Percentiles rank a stretch among this genome's conserved stretches.
Evolutionary conservation across 805 yeast species (phyloP).

Genomic region (Candida silvicultrix): DNA sequence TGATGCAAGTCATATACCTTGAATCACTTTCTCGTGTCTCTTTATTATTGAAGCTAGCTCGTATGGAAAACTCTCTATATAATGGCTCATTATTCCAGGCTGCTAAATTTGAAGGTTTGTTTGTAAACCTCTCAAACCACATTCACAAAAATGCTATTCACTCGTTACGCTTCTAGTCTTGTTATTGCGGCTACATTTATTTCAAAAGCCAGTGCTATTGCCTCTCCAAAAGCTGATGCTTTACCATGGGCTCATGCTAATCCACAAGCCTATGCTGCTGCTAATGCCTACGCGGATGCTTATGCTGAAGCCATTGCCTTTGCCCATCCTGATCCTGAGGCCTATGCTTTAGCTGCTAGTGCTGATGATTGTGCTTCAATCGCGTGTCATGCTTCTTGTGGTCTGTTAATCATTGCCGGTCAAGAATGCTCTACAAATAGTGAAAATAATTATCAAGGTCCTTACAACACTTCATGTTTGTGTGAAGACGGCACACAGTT

Average conservation of each 20-base stretch:
- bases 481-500: slow-evolving; percentile 10
- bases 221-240: background rate
- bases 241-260: background rate
- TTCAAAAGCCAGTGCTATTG: background rate
- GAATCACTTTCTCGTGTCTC: too few species aligned
- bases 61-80: too few species aligned
- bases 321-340: slow-evolving; percentile 10
- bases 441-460: slow-evolving; percentile 7
- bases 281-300: slow-evolving; percentile 1
- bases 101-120: too few species aligned
- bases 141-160: background rate
- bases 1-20: too few species aligned
- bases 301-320: slow-evolving; percentile 2
- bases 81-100: too few species aligned
- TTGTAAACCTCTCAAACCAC: too few species aligned
- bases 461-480: slow-evolving; percentile 8
- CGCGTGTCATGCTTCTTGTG: slow-evolving; percentile 24
- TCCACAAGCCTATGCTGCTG: background rate
- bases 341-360: slow-evolving; percentile 12
- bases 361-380: slow-evolving; percentile 13
- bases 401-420: slow-evolving; percentile 24
- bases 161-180: background rate
- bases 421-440: slow-evolving; percentile 19
- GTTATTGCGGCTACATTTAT: background rate
- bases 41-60: too few species aligned